phyloP scores from a whole-genome alignment of 768 basidiomycete species.

The Asterophora lycoperdoides region DNA sequence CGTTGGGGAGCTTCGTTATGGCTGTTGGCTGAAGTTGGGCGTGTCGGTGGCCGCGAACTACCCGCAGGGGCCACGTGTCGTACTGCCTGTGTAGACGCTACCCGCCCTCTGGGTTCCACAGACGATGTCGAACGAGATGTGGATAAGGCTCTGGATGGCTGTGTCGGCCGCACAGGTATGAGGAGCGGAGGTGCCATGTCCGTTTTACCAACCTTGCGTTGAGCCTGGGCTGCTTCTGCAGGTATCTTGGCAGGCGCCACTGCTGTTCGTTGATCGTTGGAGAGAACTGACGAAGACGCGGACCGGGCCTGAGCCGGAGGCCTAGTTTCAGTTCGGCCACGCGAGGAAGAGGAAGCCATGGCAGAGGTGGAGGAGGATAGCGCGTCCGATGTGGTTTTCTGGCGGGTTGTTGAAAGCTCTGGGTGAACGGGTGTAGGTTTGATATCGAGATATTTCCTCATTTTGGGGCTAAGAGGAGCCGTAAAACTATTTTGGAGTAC shows the following conservation, averaged over 20 bases:
- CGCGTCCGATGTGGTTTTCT: conserved; percentile 11
- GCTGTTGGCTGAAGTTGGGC: conserved; percentile 12
- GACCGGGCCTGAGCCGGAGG: conserved; percentile 19
- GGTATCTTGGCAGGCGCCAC: conserved; percentile 5
- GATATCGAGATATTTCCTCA: conserved; percentile 70
- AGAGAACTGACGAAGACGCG: conserved; percentile 24
- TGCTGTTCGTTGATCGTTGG: conserved; percentile 11
- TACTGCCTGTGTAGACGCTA: conserved; percentile 8
- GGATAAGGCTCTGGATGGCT: conserved; percentile 12
- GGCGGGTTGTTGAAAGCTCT: conserved; percentile 14
- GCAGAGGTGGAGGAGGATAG: conserved; percentile 23
- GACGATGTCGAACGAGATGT: conserved; percentile 15
- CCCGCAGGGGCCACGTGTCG: conserved; percentile 2
- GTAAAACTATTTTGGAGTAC: conserved; percentile 49
- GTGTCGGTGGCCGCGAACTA: conserved; percentile 3
- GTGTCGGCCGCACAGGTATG: conserved; percentile 25
- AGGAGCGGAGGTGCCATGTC: conserved; percentile 25
- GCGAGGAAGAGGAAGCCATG: conserved; percentile 21
- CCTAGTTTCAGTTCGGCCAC: conserved; percentile 8
- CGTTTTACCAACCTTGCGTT: conserved; percentile 18
- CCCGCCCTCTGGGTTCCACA: conserved; percentile 9
- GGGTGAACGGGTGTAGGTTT: conserved; percentile 19
- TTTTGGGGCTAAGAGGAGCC: conserved; percentile 68
- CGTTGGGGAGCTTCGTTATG: conserved; percentile 8
- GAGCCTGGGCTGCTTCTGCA: not conserved